Percentiles rank a stretch among this genome's conserved stretches.
These are phyloP conservation scores for Sphagnum contortum DNA, from an alignment of 225 moss, liverwort and hornwort species.

Conservation along the genomic window DNA sequence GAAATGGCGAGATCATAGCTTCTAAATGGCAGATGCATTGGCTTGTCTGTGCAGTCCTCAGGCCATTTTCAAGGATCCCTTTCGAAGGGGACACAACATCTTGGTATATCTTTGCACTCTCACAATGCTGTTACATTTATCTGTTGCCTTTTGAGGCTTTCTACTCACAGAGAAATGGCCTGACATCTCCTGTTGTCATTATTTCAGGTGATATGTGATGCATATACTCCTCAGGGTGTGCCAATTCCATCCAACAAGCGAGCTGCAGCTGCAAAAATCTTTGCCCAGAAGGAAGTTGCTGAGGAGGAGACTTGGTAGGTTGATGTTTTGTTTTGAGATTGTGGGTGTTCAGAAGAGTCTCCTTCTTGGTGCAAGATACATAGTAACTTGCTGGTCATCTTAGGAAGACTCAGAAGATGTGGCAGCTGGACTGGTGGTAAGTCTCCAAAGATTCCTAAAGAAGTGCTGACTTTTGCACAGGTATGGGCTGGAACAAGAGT, in stretches of 20 bases:
- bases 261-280: conserved; percentile 28
- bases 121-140: too few relatives aligned
- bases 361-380: too few relatives aligned
- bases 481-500: conserved; percentile 52
- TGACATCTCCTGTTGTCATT: background rate
- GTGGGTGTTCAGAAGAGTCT: too few relatives aligned
- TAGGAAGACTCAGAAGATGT: too few relatives aligned
- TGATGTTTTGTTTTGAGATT: background rate
- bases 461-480: conserved; percentile 4
- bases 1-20: too few relatives aligned
- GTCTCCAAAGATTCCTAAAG: background rate
- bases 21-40: too few relatives aligned
- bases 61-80: conserved; percentile 36
- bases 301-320: conserved; percentile 40
- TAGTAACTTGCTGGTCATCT: too few relatives aligned
- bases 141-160: too few relatives aligned
- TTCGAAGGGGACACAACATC: conserved; percentile 38
- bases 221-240: conserved; percentile 31
- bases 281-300: conserved; percentile 10
- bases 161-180: background rate
- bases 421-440: too few relatives aligned
- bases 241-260: conserved; percentile 39
- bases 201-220: conserved; percentile 36
- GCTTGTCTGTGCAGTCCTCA: conserved; percentile 22
- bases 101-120: conserved; percentile 11